These are phyloP conservation scores for Penstemon barbatus DNA, from an alignment of 257 asterid genomes.

Conservation along the genomic window DNA sequence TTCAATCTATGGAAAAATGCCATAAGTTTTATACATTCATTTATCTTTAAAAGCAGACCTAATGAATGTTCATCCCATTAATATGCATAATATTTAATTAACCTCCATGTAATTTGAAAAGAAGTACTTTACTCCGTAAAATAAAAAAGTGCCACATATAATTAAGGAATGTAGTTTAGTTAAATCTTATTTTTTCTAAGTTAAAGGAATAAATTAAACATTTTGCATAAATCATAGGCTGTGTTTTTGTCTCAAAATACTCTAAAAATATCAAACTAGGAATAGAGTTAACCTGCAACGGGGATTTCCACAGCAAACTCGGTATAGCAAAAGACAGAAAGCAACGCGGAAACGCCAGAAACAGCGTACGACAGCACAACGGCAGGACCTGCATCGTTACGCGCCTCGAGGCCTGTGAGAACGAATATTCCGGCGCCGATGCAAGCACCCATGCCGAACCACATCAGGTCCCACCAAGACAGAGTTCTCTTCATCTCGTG, in stretches of 20 bases:
- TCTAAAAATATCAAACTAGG: background rate
- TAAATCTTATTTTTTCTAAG: too few relatives aligned
- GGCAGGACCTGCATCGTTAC: slow-evolving; percentile 53
- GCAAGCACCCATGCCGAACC: slow-evolving; percentile 78
- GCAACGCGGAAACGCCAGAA: slow-evolving; percentile 61
- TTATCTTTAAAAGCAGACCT: too few relatives aligned
- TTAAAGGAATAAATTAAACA: too few relatives aligned
- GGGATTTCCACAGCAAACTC: slow-evolving; percentile 71
- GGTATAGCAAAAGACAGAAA: slow-evolving; percentile 62
- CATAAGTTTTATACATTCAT: too few relatives aligned
- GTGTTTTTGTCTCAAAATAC: background rate
- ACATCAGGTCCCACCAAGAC: slow-evolving; percentile 67
- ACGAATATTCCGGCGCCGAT: slow-evolving; percentile 73
- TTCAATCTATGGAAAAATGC: too few relatives aligned
- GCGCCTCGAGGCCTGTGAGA: slow-evolving; percentile 62
- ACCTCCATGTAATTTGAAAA: too few relatives aligned
- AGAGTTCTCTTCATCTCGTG: slow-evolving; percentile 60
- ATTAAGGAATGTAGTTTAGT: too few relatives aligned
- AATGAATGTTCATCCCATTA: too few relatives aligned
- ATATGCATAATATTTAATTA: too few relatives aligned
- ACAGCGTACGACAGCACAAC: slow-evolving; percentile 60
- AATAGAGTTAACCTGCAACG: slow-evolving; percentile 41
- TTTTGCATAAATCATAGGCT: background rate
- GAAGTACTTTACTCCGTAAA: too few relatives aligned
- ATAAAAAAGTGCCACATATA: too few relatives aligned